Base-by-base conservation (phyloP, 176 grass and related monocot species). In the Aegilops longissima region DNA sequence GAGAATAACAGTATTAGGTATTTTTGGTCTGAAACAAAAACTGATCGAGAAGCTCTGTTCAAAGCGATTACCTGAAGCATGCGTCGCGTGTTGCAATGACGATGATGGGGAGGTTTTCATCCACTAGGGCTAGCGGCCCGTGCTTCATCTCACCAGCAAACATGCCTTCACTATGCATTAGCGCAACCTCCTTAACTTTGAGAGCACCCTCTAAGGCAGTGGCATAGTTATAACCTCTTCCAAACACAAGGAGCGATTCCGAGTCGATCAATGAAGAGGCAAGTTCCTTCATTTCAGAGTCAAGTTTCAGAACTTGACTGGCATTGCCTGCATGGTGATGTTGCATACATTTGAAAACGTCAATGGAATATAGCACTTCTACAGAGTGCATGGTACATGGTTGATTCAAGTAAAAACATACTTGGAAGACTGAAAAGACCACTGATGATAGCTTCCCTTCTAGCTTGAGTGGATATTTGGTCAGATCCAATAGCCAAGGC, bases 111-210 rank as follows among this genome's bases (percentile, higher is more conserved):
- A 98, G 93, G 73, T 88, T 89, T 85, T 98, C 97, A 82, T 98
- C 97, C 71, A 98, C 97, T 73, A 98, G 80, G 34, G 97, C 97
- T 61, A 98, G 76, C 0, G 96, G 96, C 62, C 96, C 96, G 25
- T 98, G 96, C 47, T 98, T 98, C 96, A 98, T 98, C 86, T 98
- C 96, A 36, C 96, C 96, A 56, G 97, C 97, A 88, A 98, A 90
- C 97, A 98, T 90, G 61, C 97, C 97, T 83, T 98, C 93, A 51
- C 90, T 96, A 44, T 98, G 93, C 92, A 96, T 98, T 21, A 98
- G 82, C 5, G 97, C 92, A 5, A 98, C 93, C 88, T 98, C 97
- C 88, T 96, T 98, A 51, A 98, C 97, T 84, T 98, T 98, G 65
- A 98, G 86, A 49, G 97, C 94, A 40, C 97, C 97, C 79, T 98